phyloP scores from a whole-genome alignment of 2,329 filamentous ascomycete species.

The Fonsecaea monophora region DNA sequence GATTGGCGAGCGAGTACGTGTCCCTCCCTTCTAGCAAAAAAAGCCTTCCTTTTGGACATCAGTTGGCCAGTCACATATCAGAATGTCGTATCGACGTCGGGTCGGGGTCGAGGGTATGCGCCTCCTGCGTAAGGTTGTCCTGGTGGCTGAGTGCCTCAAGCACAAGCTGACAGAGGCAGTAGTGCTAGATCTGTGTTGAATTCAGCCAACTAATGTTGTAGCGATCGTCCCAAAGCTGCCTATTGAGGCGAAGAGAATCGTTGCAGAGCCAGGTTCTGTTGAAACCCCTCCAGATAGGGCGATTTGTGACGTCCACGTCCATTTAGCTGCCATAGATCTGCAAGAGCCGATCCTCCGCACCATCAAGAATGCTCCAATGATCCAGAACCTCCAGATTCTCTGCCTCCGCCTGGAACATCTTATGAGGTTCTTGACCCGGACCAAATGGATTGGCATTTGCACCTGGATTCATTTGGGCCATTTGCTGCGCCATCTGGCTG shows the following conservation, averaged over 20 bases:
- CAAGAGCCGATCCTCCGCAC: conserved; percentile 83
- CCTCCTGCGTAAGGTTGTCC: neutral
- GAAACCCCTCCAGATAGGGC: neutral
- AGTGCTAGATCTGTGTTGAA: neutral
- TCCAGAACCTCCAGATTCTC: conserved; percentile 96
- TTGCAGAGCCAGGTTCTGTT: neutral
- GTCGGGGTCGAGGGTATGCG: neutral
- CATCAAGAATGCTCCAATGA: conserved; percentile 88
- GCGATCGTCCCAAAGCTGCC: neutral
- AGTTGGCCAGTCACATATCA: neutral
- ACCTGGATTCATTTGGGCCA: conserved; percentile 75
- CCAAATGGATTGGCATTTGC: conserved; percentile 76
- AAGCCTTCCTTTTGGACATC: neutral
- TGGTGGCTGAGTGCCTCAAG: neutral
- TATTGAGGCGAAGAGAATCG: neutral
- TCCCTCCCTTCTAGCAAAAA: neutral
- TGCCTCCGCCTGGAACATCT: conserved; percentile 88
- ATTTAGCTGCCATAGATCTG: conserved; percentile 47
- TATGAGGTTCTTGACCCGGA: conserved; percentile 91
- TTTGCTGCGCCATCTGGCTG: conserved; percentile 81
- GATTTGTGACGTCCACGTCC: neutral
- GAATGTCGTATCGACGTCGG: neutral
- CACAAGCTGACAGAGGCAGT: neutral
- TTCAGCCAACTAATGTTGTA: neutral
- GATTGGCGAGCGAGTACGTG: neutral